These are phyloP conservation scores for Leccinum proliferum DNA, from an alignment of 1,284 basidiomycete species.

Conservation along the genomic window DNA sequence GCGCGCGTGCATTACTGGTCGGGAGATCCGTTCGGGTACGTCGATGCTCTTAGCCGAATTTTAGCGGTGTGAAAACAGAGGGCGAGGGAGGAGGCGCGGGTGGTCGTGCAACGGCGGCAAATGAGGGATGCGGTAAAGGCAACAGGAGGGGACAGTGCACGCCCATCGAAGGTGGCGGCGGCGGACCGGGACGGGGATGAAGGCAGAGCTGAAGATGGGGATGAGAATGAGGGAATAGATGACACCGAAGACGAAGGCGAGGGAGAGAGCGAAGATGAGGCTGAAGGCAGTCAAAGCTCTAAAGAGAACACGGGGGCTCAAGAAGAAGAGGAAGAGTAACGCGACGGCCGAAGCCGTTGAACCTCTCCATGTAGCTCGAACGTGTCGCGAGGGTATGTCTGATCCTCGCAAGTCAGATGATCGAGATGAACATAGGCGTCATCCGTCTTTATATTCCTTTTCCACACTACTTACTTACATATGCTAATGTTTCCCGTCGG, in stretches of 20 bases:
- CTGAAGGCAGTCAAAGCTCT: neutral
- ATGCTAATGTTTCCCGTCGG: neutral
- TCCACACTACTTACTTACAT: neutral
- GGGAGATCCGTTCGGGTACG: conserved; percentile 67
- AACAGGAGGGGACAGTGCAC: neutral
- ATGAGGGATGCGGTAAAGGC: neutral
- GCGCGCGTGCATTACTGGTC: conserved; percentile 69
- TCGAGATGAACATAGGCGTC: conserved; percentile 62
- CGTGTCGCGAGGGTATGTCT: conserved; percentile 62
- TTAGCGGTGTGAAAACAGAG: conserved; percentile 70
- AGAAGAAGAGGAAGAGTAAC: conserved; percentile 1
- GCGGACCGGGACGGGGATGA: neutral
- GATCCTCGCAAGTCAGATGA: conserved; percentile 68
- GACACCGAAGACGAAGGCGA: neutral
- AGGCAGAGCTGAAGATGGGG: neutral
- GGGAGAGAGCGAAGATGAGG: neutral
- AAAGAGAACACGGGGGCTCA: conserved; percentile 1
- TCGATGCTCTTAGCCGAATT: conserved; percentile 74
- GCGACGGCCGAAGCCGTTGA: conserved; percentile 30
- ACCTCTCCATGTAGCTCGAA: conserved; percentile 74
- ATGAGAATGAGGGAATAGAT: neutral
- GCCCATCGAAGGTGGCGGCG: neutral
- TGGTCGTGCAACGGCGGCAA: conserved; percentile 35
- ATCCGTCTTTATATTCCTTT: neutral
- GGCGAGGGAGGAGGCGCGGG: conserved; percentile 38